Evolutionary conservation across 306 rosid genomes (phyloP).

Genomic region (Coriaria nepalensis): DNA sequence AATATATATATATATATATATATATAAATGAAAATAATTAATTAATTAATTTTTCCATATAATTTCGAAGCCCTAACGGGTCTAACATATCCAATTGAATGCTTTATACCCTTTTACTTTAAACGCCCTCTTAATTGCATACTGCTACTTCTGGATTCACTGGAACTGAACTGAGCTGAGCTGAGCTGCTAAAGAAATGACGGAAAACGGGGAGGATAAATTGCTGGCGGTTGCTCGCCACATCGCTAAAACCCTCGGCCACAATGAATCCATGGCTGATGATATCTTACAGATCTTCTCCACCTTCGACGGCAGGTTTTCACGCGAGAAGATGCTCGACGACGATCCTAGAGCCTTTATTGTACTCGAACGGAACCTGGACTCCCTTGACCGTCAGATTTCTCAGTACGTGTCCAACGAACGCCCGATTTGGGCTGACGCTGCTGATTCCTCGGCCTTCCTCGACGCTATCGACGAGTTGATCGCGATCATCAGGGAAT

Average conservation of each 20-base stretch:
- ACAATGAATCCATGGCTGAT: constrained; percentile 63
- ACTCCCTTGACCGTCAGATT: constrained; percentile 69
- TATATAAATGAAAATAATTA: too few relatives aligned
- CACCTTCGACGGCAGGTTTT: constrained; percentile 82
- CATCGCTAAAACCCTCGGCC: constrained; percentile 86
- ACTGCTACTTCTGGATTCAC: too few relatives aligned
- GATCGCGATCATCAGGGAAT: constrained; percentile 43
- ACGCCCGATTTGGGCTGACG: constrained; percentile 67
- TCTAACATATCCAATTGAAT: too few relatives aligned
- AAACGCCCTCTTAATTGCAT: too few relatives aligned
- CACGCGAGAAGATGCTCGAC: constrained; percentile 41
- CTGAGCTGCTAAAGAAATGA: constrained; percentile 25
- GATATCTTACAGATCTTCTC: constrained; percentile 87
- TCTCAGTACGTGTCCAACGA: constrained; percentile 50
- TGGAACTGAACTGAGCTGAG: too few relatives aligned
- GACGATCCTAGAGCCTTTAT: constrained; percentile 38
- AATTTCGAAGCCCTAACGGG: too few relatives aligned
- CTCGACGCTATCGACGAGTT: constrained; percentile 75
- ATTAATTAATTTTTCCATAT: too few relatives aligned
- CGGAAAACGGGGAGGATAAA: constrained; percentile 93
- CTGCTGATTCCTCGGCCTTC: constrained; percentile 56
- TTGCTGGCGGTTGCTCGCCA: constrained; percentile 81
- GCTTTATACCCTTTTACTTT: too few relatives aligned
- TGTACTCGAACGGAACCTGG: constrained; percentile 50
- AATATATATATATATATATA: too few relatives aligned